Base-by-base conservation (phyloP, 495 filamentous ascomycete genomes). In the Pyronema omphalodes region DNA sequence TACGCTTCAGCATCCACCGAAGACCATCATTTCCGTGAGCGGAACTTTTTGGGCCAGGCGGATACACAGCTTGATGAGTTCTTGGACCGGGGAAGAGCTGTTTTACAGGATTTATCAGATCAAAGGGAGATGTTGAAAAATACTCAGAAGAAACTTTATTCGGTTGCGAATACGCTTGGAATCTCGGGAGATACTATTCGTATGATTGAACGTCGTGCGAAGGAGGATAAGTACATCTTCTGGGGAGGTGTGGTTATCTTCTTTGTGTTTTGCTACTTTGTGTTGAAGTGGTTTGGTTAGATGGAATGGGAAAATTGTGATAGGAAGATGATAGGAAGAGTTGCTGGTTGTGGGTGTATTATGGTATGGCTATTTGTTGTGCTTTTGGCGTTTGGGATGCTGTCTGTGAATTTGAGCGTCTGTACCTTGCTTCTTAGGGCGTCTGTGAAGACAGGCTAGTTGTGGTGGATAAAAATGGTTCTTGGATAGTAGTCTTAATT, bases 161-260 rank as follows among this genome's bases (percentile, higher is more conserved):
- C 78, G 64, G 86, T 94, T 17, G 91, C 84, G 6, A 96, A 93
- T 63, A 96, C 93, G 33, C 69, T 98, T 56, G 91, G 91, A 7
- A 76, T 98, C 37, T 88, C 82, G 66, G 88, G 89, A 33, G 93
- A 96, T 66, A 98, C 91, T 5, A 98, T 98, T 54, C 77, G 93
- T 11, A 94, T 88, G 85, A 74, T 98, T 48, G 88, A 96, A 68
- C 71, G 91, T 62, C 75, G 91, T 56, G 88, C 91, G 51, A 82
- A 76, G 67, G 80, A 95, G 73, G 91, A 98, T 62, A 95, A 94
- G 69, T 96, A 88, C 89, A 93, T 98, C 29, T 98, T 98, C 67
- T 84, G 83, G 78, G 82, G 67, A 11, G 87, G 91, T 0, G 86
- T 93, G 17, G 67, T 93, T 36, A 65, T 88, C n/a, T 98, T 98